A percentile compares a stretch with the other conserved stretches of the same genome.
Evolutionary conservation across 108 stramenopile species (phyloP).

Genomic region (Cyclotella distinguenda): DNA sequence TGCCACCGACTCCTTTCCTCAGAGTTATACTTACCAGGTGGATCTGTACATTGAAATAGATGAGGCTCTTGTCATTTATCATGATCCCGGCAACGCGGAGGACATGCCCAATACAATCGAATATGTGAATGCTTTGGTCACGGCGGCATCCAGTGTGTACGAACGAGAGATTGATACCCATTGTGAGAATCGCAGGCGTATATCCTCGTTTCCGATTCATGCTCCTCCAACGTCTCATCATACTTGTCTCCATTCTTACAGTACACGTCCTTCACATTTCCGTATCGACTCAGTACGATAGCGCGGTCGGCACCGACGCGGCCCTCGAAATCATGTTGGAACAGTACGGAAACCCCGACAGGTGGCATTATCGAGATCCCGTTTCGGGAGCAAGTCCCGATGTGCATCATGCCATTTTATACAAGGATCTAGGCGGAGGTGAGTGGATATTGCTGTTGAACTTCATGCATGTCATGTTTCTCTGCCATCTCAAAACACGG

Average conservation of each 20-base stretch:
- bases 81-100: background rate
- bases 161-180: conserved; percentile 30
- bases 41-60: conserved; percentile 25
- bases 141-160: conserved; percentile 7
- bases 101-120: conserved; percentile 12
- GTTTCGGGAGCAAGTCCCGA: background rate
- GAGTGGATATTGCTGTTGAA: too few relatives aligned
- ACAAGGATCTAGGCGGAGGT: background rate
- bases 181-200: background rate
- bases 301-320: background rate
- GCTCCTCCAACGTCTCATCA: background rate
- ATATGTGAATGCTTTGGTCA: conserved; percentile 17
- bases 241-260: background rate
- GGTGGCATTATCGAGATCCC: conserved; percentile 7
- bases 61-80: background rate
- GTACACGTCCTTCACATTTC: conserved; percentile 15
- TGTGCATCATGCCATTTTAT: conserved; percentile 1
- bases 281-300: background rate
- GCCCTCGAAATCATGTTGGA: conserved; percentile 6
- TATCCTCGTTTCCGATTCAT: background rate
- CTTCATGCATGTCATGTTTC: too few relatives aligned
- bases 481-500: too few relatives aligned
- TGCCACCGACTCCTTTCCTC: background rate
- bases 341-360: background rate
- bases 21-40: conserved; percentile 14